Base-by-base conservation (phyloP, 345 rosid species). In the Lepidium africanum region DNA sequence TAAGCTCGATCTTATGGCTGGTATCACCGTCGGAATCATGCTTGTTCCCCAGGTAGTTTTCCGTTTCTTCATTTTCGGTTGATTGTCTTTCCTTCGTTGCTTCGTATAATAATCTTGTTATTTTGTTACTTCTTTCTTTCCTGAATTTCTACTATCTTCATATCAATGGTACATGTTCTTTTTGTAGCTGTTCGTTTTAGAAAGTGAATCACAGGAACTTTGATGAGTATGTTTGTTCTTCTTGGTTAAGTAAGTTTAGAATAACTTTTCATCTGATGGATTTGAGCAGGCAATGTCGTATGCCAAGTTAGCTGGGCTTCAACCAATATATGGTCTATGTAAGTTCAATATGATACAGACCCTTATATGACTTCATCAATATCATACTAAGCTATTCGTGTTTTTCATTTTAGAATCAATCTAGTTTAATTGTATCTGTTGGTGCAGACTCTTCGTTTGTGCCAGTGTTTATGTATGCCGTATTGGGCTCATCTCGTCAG, bases 401-500 rank as follows among this genome's bases (percentile, higher is more conserved):
- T 59, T 39, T 46, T 57, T 54, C 8, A 50, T 59, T 36, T 38
- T 2, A 3, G 50, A 9, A 10, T 2, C 0, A 27, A 15, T 47
- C 9, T 30, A 49, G 45, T 33, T 57, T 59, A 23, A 21, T 40
- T 64, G 23, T 33, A 16, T 47, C 45, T 74, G 76, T 77, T 71
- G 71, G 54, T 76, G 77, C 74, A 94, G 99, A 94, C 74, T 79
- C 90, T 71, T 91, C 96, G 52, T 91, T 94, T 77, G 82, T 94
- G 71, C 99, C 97, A 7, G 79, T 94, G 63, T 87, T 89, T 79
- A 80, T 89, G 65, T 89, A 94, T 74, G 88, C 86, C 14, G 40
- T 91, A 45, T 94, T 94, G 43, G 99, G 99, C 46, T 91, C 99
- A 6, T 94, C 99, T 33, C 95, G 97, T 35, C 97, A 94, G 83